Evolutionary conservation across 148 eudicot genomes (phyloP).

Genomic region (Rhododendron mucronatum): DNA sequence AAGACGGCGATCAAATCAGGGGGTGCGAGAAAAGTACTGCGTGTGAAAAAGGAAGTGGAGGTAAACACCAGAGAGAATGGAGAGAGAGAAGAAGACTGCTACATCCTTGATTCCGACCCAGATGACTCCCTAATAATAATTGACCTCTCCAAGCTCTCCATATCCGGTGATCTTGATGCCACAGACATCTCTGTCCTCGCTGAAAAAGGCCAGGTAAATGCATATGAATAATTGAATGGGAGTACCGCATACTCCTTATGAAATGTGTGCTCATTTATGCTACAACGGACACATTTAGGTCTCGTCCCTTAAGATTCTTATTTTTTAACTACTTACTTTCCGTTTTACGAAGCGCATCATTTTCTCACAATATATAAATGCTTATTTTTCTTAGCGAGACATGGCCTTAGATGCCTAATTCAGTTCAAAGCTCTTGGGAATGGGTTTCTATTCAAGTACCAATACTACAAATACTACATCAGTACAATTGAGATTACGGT

Average conservation of each 20-base stretch:
- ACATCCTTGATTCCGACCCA: slow-evolving; percentile 60
- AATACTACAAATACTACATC: no score
- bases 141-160: slow-evolving; percentile 1
- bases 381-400: no score
- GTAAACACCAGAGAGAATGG: slow-evolving; percentile 27
- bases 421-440: not conserved
- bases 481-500: no score
- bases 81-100: slow-evolving; percentile 52
- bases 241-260: no score
- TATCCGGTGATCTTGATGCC: slow-evolving; percentile 11
- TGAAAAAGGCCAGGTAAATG: slow-evolving; percentile 54
- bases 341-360: no score
- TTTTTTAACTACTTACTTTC: no score
- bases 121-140: not conserved
- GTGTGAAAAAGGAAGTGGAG: slow-evolving; percentile 23
- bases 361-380: no score
- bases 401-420: not conserved
- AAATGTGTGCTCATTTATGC: no score
- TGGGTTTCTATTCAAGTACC: not conserved
- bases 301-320: no score
- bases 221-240: not conserved
- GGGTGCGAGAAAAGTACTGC: slow-evolving; percentile 17
- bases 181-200: slow-evolving; percentile 29
- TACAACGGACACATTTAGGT: no score
- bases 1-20: not conserved